Conservation (phyloP, 108 stramenopile species). For the Stephanodiscus triporus region DNA sequence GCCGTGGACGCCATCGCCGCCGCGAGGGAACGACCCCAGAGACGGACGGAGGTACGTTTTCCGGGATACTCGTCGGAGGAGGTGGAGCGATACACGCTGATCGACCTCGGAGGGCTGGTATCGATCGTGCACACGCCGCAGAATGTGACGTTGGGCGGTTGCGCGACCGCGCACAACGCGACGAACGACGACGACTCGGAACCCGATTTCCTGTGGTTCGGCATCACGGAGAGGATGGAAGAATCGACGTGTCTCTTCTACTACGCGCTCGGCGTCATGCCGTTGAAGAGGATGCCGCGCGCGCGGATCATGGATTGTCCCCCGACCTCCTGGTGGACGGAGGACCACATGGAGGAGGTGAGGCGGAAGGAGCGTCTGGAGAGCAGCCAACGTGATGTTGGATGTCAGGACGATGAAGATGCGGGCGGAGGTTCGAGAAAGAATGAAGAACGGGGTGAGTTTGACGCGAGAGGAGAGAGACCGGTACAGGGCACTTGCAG, state of each 20-base stretch:
- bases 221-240: conserved; percentile 39
- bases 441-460: neutral
- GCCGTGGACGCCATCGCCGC: neutral
- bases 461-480: conserved; percentile 11
- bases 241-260: conserved; percentile 38
- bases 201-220: conserved; percentile 42
- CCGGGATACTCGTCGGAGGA: neutral
- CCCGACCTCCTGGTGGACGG: conserved; percentile 33
- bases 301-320: conserved; percentile 27
- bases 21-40: no score
- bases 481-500: conserved; percentile 7
- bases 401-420: conserved; percentile 34
- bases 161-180: no score
- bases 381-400: conserved; percentile 39
- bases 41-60: no score
- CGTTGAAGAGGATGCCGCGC: conserved; percentile 1
- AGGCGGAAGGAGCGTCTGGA: conserved; percentile 24
- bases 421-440: conserved; percentile 11
- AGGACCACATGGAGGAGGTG: conserved; percentile 21
- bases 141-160: no score
- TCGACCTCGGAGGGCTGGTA: conserved; percentile 40
- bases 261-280: conserved; percentile 12
- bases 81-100: conserved; percentile 29
- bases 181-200: conserved; percentile 8
- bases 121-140: neutral